Base-by-base conservation (phyloP, 257 asterid genomes). In the Plantago elongata region DNA sequence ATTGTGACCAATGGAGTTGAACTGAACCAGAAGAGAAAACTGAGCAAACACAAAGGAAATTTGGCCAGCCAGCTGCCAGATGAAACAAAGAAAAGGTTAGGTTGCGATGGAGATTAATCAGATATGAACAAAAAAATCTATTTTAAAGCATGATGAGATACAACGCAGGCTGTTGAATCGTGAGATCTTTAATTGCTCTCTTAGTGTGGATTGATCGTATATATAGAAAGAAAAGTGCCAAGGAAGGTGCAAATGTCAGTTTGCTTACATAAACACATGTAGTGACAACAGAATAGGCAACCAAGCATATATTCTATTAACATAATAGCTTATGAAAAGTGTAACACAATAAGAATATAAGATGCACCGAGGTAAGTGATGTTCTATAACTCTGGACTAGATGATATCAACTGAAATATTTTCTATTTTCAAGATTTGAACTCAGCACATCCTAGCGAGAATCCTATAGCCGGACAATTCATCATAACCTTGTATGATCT, bases 1-100 rank as follows among this genome's bases (percentile, higher is more conserved):
- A 89, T 54, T 87, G 96, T 59, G 96, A 82, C 99, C 96, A 93
- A 64, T 87, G 99, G 45, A 93, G 91, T 82, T 93, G 99, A 78
- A 93, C 86, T 63, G 97, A 93, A 47, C 99, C 97, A 42, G 95
- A 93, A 9, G 97, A 89, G 83, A 93, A 93, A 44, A 93, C 99
- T 72, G 99, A 86, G 86, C 99, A 93, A 72, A 93, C 92, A 66
- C 99, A 93, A 1, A 89, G 94, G 69, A 89, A 89, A 85, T 83
- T 89, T 71, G 97, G 99, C 99, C 99, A 93, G 60, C 97, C 99
- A 83, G 95, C 99, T 89, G 94, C 67, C 60, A 56, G 11, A 54
- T 67, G 54, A 71, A 63, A 72, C 55, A 66, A 67, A 45, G 45
- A n/a, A 75, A 61, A 69, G 45, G 51, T 61, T 44, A 38, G 34